Conservation (phyloP, 163 green algal genomes). For the Scenedesmus sp. region DNA sequence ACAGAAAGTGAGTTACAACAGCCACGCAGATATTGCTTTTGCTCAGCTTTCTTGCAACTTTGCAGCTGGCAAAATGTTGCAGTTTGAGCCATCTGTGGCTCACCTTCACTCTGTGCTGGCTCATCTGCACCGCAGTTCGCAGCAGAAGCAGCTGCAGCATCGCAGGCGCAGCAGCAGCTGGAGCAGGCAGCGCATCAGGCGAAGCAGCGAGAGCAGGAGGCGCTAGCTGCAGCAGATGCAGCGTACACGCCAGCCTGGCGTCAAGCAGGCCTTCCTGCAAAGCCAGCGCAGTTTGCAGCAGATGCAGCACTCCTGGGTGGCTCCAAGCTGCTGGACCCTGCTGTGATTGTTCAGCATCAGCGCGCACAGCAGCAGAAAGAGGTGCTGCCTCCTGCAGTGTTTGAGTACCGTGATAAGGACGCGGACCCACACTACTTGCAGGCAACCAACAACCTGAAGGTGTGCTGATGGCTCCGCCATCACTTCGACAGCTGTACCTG, state of each 20-base stretch:
- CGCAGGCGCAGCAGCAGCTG: neutral
- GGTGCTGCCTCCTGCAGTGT: slow-evolving; percentile 64
- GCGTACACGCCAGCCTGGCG: slow-evolving; percentile 77
- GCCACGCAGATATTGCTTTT: neutral
- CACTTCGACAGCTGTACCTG: neutral
- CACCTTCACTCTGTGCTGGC: neutral
- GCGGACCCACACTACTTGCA: slow-evolving; percentile 68
- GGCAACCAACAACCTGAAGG: slow-evolving; percentile 61
- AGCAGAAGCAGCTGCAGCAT: slow-evolving; percentile 24
- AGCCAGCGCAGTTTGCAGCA: slow-evolving; percentile 65
- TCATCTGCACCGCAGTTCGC: slow-evolving; percentile 1
- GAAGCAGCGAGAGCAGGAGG: neutral
- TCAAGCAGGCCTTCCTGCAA: slow-evolving; percentile 66
- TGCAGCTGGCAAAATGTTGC: neutral
- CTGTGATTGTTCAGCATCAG: slow-evolving; percentile 59
- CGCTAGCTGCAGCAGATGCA: slow-evolving; percentile 52
- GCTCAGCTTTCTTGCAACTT: neutral
- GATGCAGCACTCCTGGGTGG: slow-evolving; percentile 45
- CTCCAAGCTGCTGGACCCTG: slow-evolving; percentile 62
- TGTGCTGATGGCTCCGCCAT: neutral
- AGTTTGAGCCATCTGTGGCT: neutral
- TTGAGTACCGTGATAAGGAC: slow-evolving; percentile 66
- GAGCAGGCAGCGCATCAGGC: neutral
- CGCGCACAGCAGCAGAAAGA: slow-evolving; percentile 51
- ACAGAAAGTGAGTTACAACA: neutral